Conservation (phyloP, 345 rosid species). For the Brassica cretica region DNA sequence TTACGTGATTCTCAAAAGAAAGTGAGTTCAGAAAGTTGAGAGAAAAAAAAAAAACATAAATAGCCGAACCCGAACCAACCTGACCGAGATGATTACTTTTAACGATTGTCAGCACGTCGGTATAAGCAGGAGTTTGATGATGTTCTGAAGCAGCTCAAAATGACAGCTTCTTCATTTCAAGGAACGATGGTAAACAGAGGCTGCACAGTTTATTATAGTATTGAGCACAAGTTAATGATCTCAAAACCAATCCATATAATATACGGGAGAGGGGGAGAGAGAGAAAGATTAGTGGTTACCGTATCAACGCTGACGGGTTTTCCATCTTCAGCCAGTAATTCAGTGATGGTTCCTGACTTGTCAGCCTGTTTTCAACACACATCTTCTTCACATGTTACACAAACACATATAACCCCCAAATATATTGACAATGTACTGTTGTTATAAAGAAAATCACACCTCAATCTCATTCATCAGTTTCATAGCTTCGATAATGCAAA, state of each 20-base stretch:
- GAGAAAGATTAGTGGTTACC: conserved; percentile 49
- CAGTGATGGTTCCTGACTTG: conserved; percentile 83
- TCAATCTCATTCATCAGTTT: conserved; percentile 97
- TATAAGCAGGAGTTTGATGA: conserved; percentile 7
- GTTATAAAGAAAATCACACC: conserved; percentile 40
- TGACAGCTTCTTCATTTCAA: conserved; percentile 36
- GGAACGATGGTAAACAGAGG: conserved; percentile 73
- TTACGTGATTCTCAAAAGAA: conserved; percentile 1
- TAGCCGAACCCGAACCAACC: conserved; percentile 13
- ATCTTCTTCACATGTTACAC: neutral
- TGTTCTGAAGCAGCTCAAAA: conserved; percentile 1
- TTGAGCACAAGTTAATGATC: conserved; percentile 6
- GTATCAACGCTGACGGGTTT: conserved; percentile 79
- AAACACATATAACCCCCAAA: neutral
- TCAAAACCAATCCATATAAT: neutral
- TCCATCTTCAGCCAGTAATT: conserved; percentile 75
- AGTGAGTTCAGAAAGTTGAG: neutral
- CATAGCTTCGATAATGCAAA: conserved; percentile 98
- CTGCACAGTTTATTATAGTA: conserved; percentile 46
- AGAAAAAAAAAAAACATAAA: neutral
- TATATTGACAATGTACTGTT: neutral
- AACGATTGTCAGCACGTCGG: neutral
- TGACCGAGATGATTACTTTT: conserved; percentile 6
- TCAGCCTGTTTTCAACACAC: conserved; percentile 63
- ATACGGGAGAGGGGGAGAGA: conserved; percentile 20